These are phyloP conservation scores for Auriscalpium vulgare DNA, from an alignment of 768 basidiomycete species.

Conservation along the genomic window DNA sequence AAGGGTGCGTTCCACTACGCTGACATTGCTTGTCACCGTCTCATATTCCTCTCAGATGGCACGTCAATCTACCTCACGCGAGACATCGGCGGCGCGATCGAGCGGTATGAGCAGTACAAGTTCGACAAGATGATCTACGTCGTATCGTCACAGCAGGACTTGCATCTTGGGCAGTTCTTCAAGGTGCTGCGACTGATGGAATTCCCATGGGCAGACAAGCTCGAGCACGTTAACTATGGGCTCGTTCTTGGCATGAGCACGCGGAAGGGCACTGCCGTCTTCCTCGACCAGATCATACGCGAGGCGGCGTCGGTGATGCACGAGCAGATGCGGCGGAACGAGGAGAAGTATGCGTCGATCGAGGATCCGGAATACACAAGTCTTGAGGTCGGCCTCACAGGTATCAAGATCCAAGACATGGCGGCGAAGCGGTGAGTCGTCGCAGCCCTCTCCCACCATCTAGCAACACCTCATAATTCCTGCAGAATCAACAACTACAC, in stretches of 20 bases:
- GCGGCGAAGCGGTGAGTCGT: slow-evolving; percentile 71
- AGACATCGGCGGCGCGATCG: slow-evolving; percentile 89
- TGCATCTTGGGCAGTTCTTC: slow-evolving; percentile 89
- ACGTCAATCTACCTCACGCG: slow-evolving; percentile 92
- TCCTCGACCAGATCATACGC: slow-evolving; percentile 86
- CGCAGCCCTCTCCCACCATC: background rate
- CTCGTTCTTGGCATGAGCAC: slow-evolving; percentile 95
- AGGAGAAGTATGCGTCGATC: slow-evolving; percentile 83
- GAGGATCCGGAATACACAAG: slow-evolving; percentile 79
- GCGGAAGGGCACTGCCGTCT: slow-evolving; percentile 88
- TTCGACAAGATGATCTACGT: slow-evolving; percentile 94
- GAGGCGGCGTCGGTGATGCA: slow-evolving; percentile 89
- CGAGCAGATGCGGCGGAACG: slow-evolving; percentile 92
- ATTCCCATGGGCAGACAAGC: slow-evolving; percentile 73
- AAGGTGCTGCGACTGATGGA: slow-evolving; percentile 87
- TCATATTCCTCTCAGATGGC: slow-evolving; percentile 54
- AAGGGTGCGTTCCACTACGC: slow-evolving; percentile 40
- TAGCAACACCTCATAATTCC: background rate
- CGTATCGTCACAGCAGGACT: slow-evolving; percentile 78
- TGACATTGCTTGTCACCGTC: background rate
- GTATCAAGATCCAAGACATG: slow-evolving; percentile 98
- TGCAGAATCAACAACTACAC: slow-evolving; percentile 89
- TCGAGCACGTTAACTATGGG: slow-evolving; percentile 88
- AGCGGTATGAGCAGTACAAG: slow-evolving; percentile 87
- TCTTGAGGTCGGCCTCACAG: slow-evolving; percentile 85